Evolutionary conservation across 768 basidiomycete genomes (phyloP).

Genomic region (Suillus lakei): DNA sequence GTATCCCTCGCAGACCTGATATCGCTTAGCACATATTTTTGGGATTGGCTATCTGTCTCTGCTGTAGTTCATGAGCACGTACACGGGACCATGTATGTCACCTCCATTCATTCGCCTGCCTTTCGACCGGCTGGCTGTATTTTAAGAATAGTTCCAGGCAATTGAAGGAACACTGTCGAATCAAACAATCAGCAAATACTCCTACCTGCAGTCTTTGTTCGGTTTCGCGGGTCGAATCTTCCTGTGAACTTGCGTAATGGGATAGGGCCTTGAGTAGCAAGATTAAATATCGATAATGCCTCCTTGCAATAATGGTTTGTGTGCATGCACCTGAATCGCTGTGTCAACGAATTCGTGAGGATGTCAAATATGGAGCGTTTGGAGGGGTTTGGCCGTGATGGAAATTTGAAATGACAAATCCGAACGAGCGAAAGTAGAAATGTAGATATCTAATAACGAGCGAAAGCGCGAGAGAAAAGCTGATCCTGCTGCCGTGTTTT

Average conservation of each 20-base stretch:
- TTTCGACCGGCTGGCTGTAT: neutral
- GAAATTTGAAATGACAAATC: neutral
- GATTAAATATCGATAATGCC: neutral
- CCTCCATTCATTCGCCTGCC: neutral
- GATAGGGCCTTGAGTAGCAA: neutral
- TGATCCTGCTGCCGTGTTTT: neutral
- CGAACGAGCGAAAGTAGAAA: neutral
- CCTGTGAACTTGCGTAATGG: neutral
- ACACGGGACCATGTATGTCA: neutral
- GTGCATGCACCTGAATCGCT: too few relatives aligned
- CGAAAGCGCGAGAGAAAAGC: neutral
- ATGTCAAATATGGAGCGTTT: too few relatives aligned
- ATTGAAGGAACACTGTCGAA: neutral
- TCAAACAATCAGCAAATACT: neutral
- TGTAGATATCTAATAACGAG: neutral
- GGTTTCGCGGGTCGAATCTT: neutral
- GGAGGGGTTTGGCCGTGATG: too few relatives aligned
- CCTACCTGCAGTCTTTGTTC: neutral
- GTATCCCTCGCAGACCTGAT: constrained; percentile 34
- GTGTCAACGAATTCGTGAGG: too few relatives aligned
- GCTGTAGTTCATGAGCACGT: neutral
- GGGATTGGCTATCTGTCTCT: neutral
- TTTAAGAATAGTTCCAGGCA: neutral
- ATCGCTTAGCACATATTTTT: neutral
- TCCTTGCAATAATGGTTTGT: neutral